Evolutionary conservation across 495 filamentous ascomycete genomes (phyloP).

Genomic region (Hypoxylon subgilvum): DNA sequence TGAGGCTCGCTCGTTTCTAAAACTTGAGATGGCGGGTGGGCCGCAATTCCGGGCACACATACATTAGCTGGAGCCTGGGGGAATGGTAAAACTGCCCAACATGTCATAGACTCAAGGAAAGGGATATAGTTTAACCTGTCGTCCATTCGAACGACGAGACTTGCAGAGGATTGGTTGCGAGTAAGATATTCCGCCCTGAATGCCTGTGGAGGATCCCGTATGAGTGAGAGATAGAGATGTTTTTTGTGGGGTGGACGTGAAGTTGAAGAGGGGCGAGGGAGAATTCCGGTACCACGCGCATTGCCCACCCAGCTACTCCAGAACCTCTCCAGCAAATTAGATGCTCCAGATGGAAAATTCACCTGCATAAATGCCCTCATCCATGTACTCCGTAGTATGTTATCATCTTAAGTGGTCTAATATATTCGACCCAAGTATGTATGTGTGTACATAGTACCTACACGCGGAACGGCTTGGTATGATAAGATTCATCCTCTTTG

Average conservation of each 20-base stretch:
- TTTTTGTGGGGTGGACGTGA: slow-evolving; percentile 20
- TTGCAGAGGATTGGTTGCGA: slow-evolving; percentile 1
- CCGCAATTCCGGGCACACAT: slow-evolving; percentile 37
- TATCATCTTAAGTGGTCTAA: slow-evolving; percentile 16
- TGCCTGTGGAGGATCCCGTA: slow-evolving; percentile 21
- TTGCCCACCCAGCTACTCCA: slow-evolving; percentile 22
- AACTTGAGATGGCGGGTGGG: slow-evolving; percentile 22
- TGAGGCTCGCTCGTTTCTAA: slow-evolving; percentile 9
- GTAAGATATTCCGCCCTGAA: slow-evolving; percentile 15
- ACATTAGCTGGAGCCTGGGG: slow-evolving; percentile 20
- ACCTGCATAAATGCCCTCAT: slow-evolving; percentile 33
- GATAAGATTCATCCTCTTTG: slow-evolving; percentile 20
- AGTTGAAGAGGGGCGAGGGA: slow-evolving; percentile 17
- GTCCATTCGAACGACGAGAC: too few relatives aligned
- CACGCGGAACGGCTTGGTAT: slow-evolving; percentile 10
- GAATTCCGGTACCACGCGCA: slow-evolving; percentile 28
- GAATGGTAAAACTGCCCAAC: background rate
- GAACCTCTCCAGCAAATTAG: slow-evolving; percentile 30
- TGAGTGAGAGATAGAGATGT: slow-evolving; percentile 34
- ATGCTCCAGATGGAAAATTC: slow-evolving; percentile 20
- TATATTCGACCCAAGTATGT: slow-evolving; percentile 12
- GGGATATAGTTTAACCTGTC: background rate
- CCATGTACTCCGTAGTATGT: slow-evolving; percentile 27
- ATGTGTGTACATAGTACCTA: too few relatives aligned
- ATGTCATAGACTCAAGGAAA: background rate